phyloP scores from a whole-genome alignment of 2,329 filamentous ascomycete species.

The Paecilomyces sp. region DNA sequence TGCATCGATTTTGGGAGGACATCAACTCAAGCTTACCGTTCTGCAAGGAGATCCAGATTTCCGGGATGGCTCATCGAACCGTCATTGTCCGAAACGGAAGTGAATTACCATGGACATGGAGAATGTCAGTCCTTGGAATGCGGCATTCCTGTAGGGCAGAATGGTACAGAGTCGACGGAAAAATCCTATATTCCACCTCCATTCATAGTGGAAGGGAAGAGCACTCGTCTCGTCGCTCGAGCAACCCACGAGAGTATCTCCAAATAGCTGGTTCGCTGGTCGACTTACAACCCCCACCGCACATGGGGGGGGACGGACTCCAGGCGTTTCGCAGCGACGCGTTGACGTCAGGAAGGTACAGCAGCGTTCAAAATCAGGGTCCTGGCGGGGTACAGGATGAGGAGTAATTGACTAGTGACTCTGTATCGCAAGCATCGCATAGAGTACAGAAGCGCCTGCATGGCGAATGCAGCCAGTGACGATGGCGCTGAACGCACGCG shows the following conservation, averaged over 20 bases:
- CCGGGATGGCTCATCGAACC: no score
- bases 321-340: background rate
- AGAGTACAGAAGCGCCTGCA: background rate
- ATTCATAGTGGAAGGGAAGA: background rate
- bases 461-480: background rate
- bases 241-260: background rate
- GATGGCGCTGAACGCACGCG: background rate
- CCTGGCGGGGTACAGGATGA: background rate
- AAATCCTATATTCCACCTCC: background rate
- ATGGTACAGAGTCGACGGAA: background rate
- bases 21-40: background rate
- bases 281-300: background rate
- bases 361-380: background rate
- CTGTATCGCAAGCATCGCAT: background rate
- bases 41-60: background rate
- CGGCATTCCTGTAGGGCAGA: background rate
- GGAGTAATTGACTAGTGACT: background rate
- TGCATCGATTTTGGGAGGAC: background rate
- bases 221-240: background rate
- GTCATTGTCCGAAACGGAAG: background rate
- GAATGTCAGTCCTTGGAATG: background rate
- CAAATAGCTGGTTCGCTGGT: background rate
- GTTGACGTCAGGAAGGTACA: background rate
- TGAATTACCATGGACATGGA: background rate
- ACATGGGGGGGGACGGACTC: background rate